phyloP scores from a whole-genome alignment of 176 grass and related monocot species.

The Rhynchospora breviuscula region DNA sequence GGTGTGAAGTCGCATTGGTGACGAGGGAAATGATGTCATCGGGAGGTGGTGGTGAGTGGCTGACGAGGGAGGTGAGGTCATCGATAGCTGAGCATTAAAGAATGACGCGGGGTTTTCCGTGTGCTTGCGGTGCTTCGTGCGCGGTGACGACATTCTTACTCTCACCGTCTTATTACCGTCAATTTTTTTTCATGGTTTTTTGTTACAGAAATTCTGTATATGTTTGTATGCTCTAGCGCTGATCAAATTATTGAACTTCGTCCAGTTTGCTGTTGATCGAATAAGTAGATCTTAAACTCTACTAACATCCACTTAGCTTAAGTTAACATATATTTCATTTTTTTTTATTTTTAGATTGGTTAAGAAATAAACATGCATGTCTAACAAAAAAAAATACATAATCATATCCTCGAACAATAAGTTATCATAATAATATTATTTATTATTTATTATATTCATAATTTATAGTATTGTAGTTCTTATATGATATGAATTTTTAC shows the following conservation, averaged over 20 bases:
- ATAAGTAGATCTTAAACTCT: too few species aligned
- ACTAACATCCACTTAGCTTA: too few species aligned
- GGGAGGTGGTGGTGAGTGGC: slow-evolving; percentile 22
- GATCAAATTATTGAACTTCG: background rate
- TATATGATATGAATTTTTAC: too few species aligned
- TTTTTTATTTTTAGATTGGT: too few species aligned
- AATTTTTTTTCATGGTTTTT: background rate
- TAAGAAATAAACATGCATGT: too few species aligned
- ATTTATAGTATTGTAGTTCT: too few species aligned
- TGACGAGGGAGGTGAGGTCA: slow-evolving; percentile 41
- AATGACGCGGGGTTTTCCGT: slow-evolving; percentile 5
- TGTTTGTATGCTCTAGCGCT: background rate
- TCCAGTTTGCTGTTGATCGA: background rate
- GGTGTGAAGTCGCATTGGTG: slow-evolving; percentile 53
- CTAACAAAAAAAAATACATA: too few species aligned
- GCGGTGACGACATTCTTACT: background rate
- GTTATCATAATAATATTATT: too few species aligned
- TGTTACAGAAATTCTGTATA: background rate
- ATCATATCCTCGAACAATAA: too few species aligned
- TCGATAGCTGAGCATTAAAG: background rate
- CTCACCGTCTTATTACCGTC: background rate
- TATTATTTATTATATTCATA: too few species aligned
- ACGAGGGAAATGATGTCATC: slow-evolving; percentile 45
- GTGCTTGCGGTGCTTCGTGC: background rate
- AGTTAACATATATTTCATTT: too few species aligned